Base-by-base conservation (phyloP, 2,329 filamentous ascomycete species). In the Phoma sp. region DNA sequence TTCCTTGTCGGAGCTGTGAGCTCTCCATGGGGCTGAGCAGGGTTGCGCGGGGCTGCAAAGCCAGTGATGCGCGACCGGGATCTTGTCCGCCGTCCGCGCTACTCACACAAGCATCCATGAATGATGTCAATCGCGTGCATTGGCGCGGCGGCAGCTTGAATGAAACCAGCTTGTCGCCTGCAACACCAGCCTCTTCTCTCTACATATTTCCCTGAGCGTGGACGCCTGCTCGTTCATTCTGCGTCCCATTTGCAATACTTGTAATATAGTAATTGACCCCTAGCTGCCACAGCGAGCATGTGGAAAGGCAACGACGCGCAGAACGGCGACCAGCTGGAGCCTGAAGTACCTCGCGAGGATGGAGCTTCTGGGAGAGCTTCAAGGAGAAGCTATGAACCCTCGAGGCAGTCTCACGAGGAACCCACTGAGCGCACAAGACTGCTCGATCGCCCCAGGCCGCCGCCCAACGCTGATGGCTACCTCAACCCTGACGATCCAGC, bases 401-500 rank as follows among this genome's bases (percentile, higher is more conserved):
- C 68, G 8, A 66, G 70, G 49, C 64, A 86, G 38, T 67, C 64
- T 45, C 66, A 69, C 42, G 80, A 86, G 37, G 80, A 86, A 52
- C 78, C 83, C 22, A 81, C 83, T 57, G 86, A 89, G 73, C 76
- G 83, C 57, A 86, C 85, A 35, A 83, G 89, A 27, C 80, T 96
- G 62, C 82, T 96, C 24, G 87, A 87, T 35, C 63, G 67, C 47
- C 73, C 68, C 24, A 69, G 72, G 33, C 54, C 54, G 33, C 48
- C 48, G 23, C 77, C 78, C n/a, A 83, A 86, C 52, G 77, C 85
- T 38, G 83, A 89, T 69, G 82, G 80, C 44, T 92, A 88, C 66
- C 79, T 93, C 49, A 89, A 88, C 66, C 89, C 89, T 10, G 89
- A 92, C 78, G 89, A 93, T 71, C 90, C 89, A 71, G 89, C 89